Conservation (phyloP, 2,329 filamentous ascomycete species). For the Colletotrichum tabaci region DNA sequence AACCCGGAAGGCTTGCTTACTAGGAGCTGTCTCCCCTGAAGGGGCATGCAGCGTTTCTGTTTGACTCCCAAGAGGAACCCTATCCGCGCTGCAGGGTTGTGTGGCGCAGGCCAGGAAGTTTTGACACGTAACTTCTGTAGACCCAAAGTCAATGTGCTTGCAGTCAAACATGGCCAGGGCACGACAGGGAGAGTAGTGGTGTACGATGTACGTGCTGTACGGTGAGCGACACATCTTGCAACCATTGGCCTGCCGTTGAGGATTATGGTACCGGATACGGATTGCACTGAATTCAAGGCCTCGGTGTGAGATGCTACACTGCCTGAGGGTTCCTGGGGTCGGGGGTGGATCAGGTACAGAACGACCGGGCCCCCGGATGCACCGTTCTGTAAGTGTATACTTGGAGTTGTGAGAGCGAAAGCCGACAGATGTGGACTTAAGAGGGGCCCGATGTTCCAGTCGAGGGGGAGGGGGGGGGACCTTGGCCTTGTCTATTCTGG, state of each 20-base stretch:
- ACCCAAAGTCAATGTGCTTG: conserved; percentile 5
- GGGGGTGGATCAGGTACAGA: conserved; percentile 26
- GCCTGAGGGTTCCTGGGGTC: not conserved
- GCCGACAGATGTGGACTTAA: not conserved
- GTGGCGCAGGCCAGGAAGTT: conserved; percentile 22
- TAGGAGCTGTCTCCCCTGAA: conserved; percentile 10
- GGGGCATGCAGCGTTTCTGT: conserved; percentile 31
- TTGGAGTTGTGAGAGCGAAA: not conserved
- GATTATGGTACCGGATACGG: conserved; percentile 7
- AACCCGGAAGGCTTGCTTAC: conserved; percentile 7
- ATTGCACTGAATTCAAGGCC: not conserved
- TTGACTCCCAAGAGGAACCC: conserved; percentile 28
- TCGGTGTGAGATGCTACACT: not conserved
- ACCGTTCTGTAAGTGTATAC: conserved; percentile 18
- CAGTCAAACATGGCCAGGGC: not conserved
- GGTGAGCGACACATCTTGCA: not conserved
- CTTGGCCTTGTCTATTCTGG: conserved; percentile 6
- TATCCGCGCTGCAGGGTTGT: conserved; percentile 26
- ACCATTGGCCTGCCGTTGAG: not conserved
- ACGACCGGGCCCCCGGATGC: conserved; percentile 35
- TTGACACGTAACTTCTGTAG: conserved; percentile 32
- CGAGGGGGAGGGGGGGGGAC: not conserved
- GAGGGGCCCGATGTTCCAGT: not conserved
- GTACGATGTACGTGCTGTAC: not conserved
- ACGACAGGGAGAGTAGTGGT: not conserved